A percentile compares a stretch with the other conserved stretches of the same genome.
Conservation (phyloP, 2,329 filamentous ascomycete species). For the Diaporthe australafricana region DNA sequence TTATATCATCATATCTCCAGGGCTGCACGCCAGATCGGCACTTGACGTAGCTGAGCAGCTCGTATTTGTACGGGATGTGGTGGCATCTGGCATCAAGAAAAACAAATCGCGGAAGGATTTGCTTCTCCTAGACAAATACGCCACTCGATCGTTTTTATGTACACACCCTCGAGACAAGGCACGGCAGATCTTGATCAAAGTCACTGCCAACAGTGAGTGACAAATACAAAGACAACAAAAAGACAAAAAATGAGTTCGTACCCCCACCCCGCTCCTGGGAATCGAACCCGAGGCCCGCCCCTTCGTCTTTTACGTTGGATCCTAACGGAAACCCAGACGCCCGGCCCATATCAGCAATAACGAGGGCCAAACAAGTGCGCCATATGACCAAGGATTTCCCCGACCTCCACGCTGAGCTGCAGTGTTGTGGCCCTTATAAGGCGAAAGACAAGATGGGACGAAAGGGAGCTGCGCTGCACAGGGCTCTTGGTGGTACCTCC, state of each 20-base stretch:
- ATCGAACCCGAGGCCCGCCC: neutral
- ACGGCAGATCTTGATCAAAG: too few relatives aligned
- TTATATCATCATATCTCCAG: neutral
- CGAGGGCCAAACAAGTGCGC: neutral
- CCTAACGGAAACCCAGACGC: neutral
- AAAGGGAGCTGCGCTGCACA: neutral
- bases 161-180: slow-evolving; percentile 7
- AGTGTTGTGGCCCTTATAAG: neutral
- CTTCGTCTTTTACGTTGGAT: neutral
- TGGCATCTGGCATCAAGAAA: neutral
- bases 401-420: neutral
- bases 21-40: slow-evolving; percentile 7
- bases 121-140: neutral
- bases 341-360: neutral
- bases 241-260: too few relatives aligned
- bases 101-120: neutral
- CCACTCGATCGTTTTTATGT: neutral
- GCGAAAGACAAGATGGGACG: neutral
- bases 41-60: neutral
- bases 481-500: neutral
- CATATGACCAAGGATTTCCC: slow-evolving; percentile 1
- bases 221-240: neutral
- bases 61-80: neutral
- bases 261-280: neutral
- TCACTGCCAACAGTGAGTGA: too few relatives aligned